Percentiles rank a stretch among this genome's conserved stretches.
These are phyloP conservation scores for Pseudomonodictys pantanalensis DNA, from an alignment of 495 filamentous ascomycete species.

Conservation along the genomic window DNA sequence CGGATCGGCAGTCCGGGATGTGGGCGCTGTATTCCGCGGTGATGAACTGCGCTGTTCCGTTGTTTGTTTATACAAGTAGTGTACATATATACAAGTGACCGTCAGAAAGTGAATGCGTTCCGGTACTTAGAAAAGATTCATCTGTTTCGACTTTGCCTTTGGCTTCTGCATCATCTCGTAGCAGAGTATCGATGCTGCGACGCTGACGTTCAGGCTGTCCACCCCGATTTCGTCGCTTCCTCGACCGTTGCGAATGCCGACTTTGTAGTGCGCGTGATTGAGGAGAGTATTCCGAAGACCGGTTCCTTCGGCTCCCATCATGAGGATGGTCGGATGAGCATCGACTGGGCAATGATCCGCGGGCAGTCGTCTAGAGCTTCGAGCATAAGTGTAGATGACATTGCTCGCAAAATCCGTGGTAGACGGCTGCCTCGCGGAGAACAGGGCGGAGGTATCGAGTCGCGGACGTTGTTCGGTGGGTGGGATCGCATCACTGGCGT, in stretches of 20 bases:
- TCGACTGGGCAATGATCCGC: slow-evolving; percentile 46
- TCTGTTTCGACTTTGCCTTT: slow-evolving; percentile 5
- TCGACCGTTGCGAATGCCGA: slow-evolving; percentile 53
- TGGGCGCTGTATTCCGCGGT: too few species aligned
- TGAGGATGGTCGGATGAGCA: slow-evolving; percentile 65
- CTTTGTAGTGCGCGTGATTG: slow-evolving; percentile 58
- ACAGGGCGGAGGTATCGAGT: neutral
- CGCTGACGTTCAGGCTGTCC: slow-evolving; percentile 86
- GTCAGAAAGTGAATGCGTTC: neutral
- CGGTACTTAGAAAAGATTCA: too few species aligned
- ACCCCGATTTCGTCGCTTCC: slow-evolving; percentile 46
- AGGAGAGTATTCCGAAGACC: slow-evolving; percentile 64
- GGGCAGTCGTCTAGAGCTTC: slow-evolving; percentile 6
- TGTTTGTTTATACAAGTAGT: neutral
- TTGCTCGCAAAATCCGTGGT: neutral
- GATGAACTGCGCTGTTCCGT: too few species aligned
- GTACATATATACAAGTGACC: neutral
- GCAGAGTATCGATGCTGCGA: slow-evolving; percentile 75
- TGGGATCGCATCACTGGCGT: slow-evolving; percentile 48
- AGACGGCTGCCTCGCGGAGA: too few species aligned
- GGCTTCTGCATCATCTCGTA: slow-evolving; percentile 55
- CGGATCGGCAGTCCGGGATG: too few species aligned
- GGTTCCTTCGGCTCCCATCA: slow-evolving; percentile 80
- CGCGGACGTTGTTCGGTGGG: neutral
- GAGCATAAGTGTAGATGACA: slow-evolving; percentile 16